Base-by-base conservation (phyloP, 1,284 basidiomycete species). In the Vanrija pseudolonga region DNA sequence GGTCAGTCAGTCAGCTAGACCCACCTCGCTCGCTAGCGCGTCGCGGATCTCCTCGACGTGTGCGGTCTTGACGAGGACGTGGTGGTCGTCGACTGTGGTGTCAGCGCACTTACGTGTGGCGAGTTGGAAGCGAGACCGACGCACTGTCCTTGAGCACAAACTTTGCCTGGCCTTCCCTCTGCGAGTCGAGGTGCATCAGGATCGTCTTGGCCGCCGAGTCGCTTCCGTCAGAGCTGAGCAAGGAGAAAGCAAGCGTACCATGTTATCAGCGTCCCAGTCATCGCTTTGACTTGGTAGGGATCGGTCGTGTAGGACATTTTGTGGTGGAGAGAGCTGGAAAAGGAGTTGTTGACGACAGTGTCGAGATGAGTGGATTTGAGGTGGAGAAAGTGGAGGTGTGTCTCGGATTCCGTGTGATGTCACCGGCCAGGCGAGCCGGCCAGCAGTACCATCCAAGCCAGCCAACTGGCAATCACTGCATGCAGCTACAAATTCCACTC, bases 151-250 rank as follows among this genome's bases (percentile, higher is more conserved):
- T 45, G 9, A 72, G 43, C 26, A 73, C 65, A 52, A 74, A 74
- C 53, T 71, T 72, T 50, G 50, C 40, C 8, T 57, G 53, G 1
- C 73, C 73, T 11, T 67, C 62, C 6, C 69, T 60, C 32, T 45
- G 40, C 6, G 50, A 51, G 56, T 74, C 70, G 51, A 74, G 51
- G 52, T 70, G 69, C 8, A 73, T 53, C 7, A 74, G 59, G 48
- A 74, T 74, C 57, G 73, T 71, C 57, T 73, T 74, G 6, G 73
- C 73, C 9, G 73, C 71, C 32, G 68, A 69, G 56, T 74, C 73
- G 56, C 70, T 73, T 47, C 6, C 17, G 47, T 55, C 49, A 50
- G 53, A 14, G 12, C 8, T 2, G 19, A 26, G 19, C 22, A 22
- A 18, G 17, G 12, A 22, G 7, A 39, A 6, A 6, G 26, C 26